These are phyloP conservation scores for Volvariella volvacea DNA, from an alignment of 1,284 basidiomycete species.

Conservation along the genomic window DNA sequence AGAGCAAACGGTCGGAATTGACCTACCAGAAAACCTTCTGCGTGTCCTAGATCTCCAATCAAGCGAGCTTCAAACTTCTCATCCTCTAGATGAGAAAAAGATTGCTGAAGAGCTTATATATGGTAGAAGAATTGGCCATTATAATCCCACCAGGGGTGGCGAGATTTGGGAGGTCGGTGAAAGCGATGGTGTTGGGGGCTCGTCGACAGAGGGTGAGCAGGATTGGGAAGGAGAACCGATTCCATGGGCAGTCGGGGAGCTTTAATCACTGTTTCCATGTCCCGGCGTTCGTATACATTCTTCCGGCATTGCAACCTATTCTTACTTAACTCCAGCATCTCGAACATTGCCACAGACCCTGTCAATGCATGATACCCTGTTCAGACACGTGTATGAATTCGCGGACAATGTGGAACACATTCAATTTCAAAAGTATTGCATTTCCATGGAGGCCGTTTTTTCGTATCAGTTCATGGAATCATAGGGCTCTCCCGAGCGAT, in stretches of 20 bases:
- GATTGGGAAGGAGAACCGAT: slow-evolving; percentile 80
- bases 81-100: slow-evolving; percentile 40
- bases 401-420: background rate
- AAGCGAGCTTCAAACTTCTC: slow-evolving; percentile 26
- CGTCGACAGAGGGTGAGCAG: slow-evolving; percentile 47
- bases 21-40: slow-evolving; percentile 60
- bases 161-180: slow-evolving; percentile 77
- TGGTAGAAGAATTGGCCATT: slow-evolving; percentile 47
- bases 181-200: slow-evolving; percentile 25
- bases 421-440: background rate
- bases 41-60: slow-evolving; percentile 55
- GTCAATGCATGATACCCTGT: background rate
- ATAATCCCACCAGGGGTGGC: slow-evolving; percentile 56
- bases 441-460: background rate
- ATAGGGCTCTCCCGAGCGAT: background rate
- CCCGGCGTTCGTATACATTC: too few relatives aligned
- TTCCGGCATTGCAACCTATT: too few relatives aligned
- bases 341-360: background rate
- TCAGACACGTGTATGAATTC: background rate
- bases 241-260: slow-evolving; percentile 70
- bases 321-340: too few relatives aligned
- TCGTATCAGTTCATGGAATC: background rate
- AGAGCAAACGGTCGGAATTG: slow-evolving; percentile 35
- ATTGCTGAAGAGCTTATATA: slow-evolving; percentile 55
- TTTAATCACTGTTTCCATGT: slow-evolving; percentile 27